phyloP scores from a whole-genome alignment of 176 grass and related monocot genomes.

The Alloteropsis semialata region DNA sequence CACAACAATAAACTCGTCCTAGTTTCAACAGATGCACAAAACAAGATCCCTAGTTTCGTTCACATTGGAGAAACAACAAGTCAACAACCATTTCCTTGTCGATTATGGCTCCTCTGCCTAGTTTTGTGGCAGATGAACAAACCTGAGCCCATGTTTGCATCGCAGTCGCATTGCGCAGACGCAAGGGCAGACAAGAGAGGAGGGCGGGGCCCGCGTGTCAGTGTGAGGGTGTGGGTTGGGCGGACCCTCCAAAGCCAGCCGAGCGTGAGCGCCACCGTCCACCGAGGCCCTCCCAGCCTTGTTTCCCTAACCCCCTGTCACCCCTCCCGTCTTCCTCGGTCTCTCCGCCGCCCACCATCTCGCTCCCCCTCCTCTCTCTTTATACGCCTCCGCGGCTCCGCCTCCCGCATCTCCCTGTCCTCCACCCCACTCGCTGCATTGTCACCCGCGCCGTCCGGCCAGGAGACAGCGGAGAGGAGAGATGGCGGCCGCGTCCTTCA shows the following conservation, averaged over 20 bases:
- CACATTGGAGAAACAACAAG: not conserved
- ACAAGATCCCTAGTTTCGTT: not conserved
- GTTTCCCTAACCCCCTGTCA: conserved; percentile 3
- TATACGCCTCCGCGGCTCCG: conserved; percentile 39
- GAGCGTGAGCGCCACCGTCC: not conserved
- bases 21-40: not conserved
- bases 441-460: not conserved
- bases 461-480: not conserved
- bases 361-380: conserved; percentile 1
- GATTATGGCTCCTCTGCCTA: not conserved
- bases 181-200: not conserved
- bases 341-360: conserved; percentile 34
- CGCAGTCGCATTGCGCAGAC: not conserved
- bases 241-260: conserved; percentile 23
- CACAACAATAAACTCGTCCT: no score
- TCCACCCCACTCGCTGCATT: not conserved
- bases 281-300: not conserved
- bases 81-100: not conserved
- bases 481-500: conserved; percentile 61
- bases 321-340: conserved; percentile 29
- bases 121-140: not conserved
- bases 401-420: not conserved
- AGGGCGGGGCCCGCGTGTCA: no score
- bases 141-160: not conserved
- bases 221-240: not conserved